A percentile compares a stretch with the other conserved stretches of the same genome.
phyloP scores from a whole-genome alignment of 2,329 filamentous ascomycete species.

The Aureobasidium sp. region DNA sequence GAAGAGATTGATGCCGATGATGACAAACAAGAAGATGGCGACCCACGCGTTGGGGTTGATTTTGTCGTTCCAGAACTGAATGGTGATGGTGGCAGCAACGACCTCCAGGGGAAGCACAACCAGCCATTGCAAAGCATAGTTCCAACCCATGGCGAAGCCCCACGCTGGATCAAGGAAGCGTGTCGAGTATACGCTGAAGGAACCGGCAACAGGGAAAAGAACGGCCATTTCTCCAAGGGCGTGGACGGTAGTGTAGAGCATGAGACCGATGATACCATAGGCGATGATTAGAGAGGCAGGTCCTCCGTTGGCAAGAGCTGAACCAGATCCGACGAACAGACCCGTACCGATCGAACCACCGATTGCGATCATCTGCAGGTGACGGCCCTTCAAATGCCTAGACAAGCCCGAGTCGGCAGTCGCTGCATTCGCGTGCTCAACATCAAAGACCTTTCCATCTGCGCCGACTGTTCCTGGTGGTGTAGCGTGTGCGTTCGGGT shows the following conservation, averaged over 20 bases:
- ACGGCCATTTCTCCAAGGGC: slow-evolving; percentile 86
- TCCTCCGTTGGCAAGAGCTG: slow-evolving; percentile 60
- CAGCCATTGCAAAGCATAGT: slow-evolving; percentile 82
- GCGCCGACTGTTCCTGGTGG: slow-evolving; percentile 34
- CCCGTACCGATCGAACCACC: slow-evolving; percentile 79
- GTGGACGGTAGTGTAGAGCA: slow-evolving; percentile 89
- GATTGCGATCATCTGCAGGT: slow-evolving; percentile 97
- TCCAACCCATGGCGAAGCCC: slow-evolving; percentile 27
- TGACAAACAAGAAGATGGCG: slow-evolving; percentile 66
- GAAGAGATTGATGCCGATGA: slow-evolving; percentile 76
- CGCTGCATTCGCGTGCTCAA: slow-evolving; percentile 51
- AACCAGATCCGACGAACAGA: slow-evolving; percentile 56
- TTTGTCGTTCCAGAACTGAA: slow-evolving; percentile 61
- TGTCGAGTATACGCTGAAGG: slow-evolving; percentile 85
- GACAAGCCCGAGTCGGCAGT: slow-evolving; percentile 68
- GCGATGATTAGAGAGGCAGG: slow-evolving; percentile 70
- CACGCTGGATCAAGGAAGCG: slow-evolving; percentile 88
- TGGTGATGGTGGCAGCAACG: slow-evolving; percentile 75
- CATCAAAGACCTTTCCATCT: slow-evolving; percentile 50
- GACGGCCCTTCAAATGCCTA: slow-evolving; percentile 66
- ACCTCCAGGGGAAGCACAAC: slow-evolving; percentile 76
- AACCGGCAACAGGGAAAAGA: slow-evolving; percentile 80
- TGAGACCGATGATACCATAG: slow-evolving; percentile 64
- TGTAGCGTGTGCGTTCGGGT: slow-evolving; percentile 46
- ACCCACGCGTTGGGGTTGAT: slow-evolving; percentile 69